A percentile compares a stretch with the other conserved stretches of the same genome.
These are phyloP conservation scores for Pichia sp. DNA, from an alignment of 1,139 yeast genomes.

Conservation along the genomic window DNA sequence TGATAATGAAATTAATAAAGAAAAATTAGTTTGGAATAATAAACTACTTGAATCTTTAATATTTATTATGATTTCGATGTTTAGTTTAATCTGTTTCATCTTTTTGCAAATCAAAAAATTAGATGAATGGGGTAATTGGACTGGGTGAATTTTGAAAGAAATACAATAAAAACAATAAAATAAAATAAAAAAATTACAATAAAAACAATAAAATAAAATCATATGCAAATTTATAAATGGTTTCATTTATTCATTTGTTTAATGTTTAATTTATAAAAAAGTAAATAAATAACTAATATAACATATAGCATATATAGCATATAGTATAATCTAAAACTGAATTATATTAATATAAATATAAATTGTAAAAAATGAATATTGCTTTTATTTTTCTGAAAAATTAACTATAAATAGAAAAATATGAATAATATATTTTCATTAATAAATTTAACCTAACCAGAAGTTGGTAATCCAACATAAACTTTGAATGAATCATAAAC, in stretches of 20 bases:
- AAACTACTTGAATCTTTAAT: constrained; percentile 4
- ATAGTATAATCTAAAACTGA: no score
- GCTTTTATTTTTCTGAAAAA: no score
- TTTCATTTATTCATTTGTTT: no score
- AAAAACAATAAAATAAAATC: no score
- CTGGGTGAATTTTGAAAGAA: no score
- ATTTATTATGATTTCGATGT: constrained; percentile 17
- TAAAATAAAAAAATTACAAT: no score
- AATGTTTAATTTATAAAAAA: neutral
- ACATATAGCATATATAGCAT: no score
- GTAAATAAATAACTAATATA: no score
- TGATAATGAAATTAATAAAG: neutral
- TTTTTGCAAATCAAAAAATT: constrained; percentile 27
- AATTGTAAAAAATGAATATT: no score
- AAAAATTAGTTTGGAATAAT: constrained; percentile 6
- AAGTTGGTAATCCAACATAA: constrained; percentile 84
- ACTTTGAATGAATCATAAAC: constrained; percentile 93
- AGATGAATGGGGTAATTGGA: constrained; percentile 15
- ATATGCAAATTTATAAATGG: no score
- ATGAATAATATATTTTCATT: neutral
- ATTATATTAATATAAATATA: no score
- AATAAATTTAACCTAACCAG: constrained; percentile 40
- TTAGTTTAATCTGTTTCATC: constrained; percentile 23
- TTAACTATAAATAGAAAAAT: neutral
- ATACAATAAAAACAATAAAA: no score